These are phyloP conservation scores for Fomitopsis betulina DNA, from an alignment of 1,284 basidiomycete species.

Conservation along the genomic window DNA sequence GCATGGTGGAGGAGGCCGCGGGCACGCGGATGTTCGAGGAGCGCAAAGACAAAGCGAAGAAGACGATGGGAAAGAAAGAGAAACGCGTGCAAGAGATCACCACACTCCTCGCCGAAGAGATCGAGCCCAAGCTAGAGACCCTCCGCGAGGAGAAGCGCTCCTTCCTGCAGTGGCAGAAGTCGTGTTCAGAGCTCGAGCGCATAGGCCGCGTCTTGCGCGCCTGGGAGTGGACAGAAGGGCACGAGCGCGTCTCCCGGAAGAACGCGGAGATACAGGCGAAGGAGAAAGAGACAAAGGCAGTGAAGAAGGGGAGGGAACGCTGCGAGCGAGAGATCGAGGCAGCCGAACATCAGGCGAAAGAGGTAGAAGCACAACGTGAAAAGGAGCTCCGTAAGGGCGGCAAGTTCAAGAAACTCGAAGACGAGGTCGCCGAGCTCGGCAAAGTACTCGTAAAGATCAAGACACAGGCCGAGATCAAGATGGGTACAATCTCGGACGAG, in stretches of 20 bases:
- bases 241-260: constrained; percentile 41
- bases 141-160: constrained; percentile 88
- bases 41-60: constrained; percentile 94
- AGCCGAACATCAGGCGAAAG: constrained; percentile 50
- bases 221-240: constrained; percentile 78
- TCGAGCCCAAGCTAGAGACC: constrained; percentile 91
- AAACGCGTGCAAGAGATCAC: constrained; percentile 93
- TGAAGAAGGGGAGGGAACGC: constrained; percentile 46
- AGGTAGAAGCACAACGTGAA: constrained; percentile 64
- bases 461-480: constrained; percentile 86
- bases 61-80: constrained; percentile 97
- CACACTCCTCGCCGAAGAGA: constrained; percentile 82
- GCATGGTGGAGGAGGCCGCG: constrained; percentile 98
- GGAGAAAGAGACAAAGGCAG: constrained; percentile 38
- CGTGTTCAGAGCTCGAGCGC: constrained; percentile 86
- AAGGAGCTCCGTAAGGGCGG: constrained; percentile 70
- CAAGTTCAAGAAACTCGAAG: constrained; percentile 72
- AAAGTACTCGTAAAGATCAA: constrained; percentile 85
- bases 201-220: constrained; percentile 83
- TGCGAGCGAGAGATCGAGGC: constrained; percentile 43
- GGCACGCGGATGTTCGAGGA: constrained; percentile 99
- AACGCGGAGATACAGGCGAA: constrained; percentile 51
- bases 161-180: constrained; percentile 91
- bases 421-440: constrained; percentile 75
- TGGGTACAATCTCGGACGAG: constrained; percentile 79